Evolutionary conservation across 1,284 basidiomycete genomes (phyloP).

Genomic region (Rhodotorula sp.): DNA sequence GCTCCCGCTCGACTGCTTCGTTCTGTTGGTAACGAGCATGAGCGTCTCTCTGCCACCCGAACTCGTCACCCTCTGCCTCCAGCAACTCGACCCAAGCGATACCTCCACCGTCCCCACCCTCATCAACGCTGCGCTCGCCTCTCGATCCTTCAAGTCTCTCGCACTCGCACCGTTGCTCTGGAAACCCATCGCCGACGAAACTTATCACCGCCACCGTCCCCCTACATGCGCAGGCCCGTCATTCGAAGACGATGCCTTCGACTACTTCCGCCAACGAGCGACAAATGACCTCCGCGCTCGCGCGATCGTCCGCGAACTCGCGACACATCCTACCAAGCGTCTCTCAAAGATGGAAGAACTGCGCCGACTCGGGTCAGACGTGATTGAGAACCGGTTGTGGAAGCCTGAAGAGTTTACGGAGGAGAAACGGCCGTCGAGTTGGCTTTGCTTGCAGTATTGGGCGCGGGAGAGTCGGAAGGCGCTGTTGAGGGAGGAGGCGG

Average conservation of each 20-base stretch:
- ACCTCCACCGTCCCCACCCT: constrained; percentile 11
- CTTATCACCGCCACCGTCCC: neutral
- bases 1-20: neutral
- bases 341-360: constrained; percentile 3
- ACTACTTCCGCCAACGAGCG: neutral
- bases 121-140: constrained; percentile 4
- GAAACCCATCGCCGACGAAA: constrained; percentile 1
- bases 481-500: constrained; percentile 21
- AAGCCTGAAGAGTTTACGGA: neutral
- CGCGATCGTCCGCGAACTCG: constrained; percentile 4
- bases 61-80: constrained; percentile 11
- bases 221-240: neutral
- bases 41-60: constrained; percentile 9
- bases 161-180: constrained; percentile 4
- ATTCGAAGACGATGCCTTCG: neutral
- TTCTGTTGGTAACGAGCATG: neutral
- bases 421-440: neutral
- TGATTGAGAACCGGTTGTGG: neutral
- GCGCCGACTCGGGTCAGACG: constrained; percentile 16
- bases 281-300: neutral
- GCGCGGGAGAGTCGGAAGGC: neutral
- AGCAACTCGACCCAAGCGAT: neutral
- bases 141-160: neutral
- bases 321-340: constrained; percentile 2
- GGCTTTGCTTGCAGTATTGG: constrained; percentile 19